Percentiles rank a stretch among this genome's conserved stretches.
phyloP scores from a whole-genome alignment of 306 rosid genomes.

The Quercus mongolica region DNA sequence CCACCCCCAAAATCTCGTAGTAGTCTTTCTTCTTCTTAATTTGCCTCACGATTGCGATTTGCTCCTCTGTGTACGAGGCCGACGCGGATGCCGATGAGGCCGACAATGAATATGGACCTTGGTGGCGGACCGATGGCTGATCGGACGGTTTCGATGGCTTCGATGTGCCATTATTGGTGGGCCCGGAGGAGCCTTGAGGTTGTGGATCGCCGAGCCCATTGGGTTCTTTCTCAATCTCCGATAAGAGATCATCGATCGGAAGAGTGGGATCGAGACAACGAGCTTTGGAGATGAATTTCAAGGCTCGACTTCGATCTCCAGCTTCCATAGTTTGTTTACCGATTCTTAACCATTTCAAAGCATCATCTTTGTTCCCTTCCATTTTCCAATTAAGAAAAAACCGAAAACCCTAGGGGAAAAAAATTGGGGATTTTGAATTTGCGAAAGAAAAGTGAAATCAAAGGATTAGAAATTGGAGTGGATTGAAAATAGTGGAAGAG shows the following conservation, averaged over 20 bases:
- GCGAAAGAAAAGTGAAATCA: no score
- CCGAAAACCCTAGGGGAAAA: no score
- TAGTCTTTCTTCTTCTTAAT: slow-evolving; percentile 79
- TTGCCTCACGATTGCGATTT: slow-evolving; percentile 56
- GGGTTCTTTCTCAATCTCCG: slow-evolving; percentile 23
- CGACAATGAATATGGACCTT: slow-evolving; percentile 29
- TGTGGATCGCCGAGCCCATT: slow-evolving; percentile 21
- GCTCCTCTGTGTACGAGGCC: slow-evolving; percentile 55
- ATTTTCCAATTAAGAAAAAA: no score
- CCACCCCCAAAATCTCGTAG: slow-evolving; percentile 82
- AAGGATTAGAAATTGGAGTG: no score
- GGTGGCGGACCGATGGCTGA: slow-evolving; percentile 61
- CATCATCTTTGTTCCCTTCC: no score
- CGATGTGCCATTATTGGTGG: slow-evolving; percentile 28
- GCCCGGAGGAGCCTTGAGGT: slow-evolving; percentile 5
- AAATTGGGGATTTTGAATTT: no score
- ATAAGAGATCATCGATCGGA: slow-evolving; percentile 18
- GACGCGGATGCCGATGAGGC: slow-evolving; percentile 16
- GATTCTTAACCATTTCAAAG: no score
- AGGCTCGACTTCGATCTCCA: no score
- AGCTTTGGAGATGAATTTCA: slow-evolving; percentile 60
- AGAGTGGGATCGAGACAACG: slow-evolving; percentile 78
- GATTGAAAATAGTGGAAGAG: no score
- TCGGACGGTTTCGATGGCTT: slow-evolving; percentile 35
- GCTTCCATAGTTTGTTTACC: no score